Evolutionary conservation across 2,329 filamentous ascomycete genomes (phyloP), one percentile per base, ranked within the genome.

Genomic region (Diaporthe sp.): DNA sequence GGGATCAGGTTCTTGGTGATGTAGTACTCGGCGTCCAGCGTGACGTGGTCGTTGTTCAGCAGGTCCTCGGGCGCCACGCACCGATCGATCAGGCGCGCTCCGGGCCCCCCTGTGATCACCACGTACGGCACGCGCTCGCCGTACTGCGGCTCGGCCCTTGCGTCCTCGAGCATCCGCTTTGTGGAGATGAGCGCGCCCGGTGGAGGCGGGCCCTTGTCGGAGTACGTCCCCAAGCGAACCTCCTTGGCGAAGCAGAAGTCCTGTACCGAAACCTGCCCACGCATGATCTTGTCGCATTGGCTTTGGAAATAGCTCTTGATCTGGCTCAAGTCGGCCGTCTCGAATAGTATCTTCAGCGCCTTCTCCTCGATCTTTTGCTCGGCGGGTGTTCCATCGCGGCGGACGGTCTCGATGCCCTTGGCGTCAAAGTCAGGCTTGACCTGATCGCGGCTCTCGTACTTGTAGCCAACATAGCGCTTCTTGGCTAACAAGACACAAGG

Each of bases 281-380:
- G 91, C 94, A 98, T 96, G 79, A 99, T 97, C 85, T 98, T 98
- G 58, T 89, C 88, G 84, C 96, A 98, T 83, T 98, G 96, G 44
- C 88, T 87, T 82, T 98, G 95, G 82, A 99, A 98, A 84, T 98
- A 98, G 0, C 84, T 84, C 84, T 98, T 99, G 46, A 98, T 93
- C 81, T 94, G 91, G 80, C 94, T 97, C 22, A 99, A 88, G 83
- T 99, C 96, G 25, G 94, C 91, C 0, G 96, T 98, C 68, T 95
- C 93, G 81, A 99, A 99, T 1, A 99, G 89, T 3, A 98, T 90
- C 81, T 94, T 96, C 49, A 99, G 88, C 0, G 94, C 94, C 80
- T 95, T 97, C 83, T 98, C 97, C 84, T 98, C 95, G 62, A 99
- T 97, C 86, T 97, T 98, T 82, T 98, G 96, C 84, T 98, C 95